Percentiles rank a stretch among this genome's conserved stretches.
Conservation (phyloP, 805 yeast species). For the Candida odintsovae region DNA sequence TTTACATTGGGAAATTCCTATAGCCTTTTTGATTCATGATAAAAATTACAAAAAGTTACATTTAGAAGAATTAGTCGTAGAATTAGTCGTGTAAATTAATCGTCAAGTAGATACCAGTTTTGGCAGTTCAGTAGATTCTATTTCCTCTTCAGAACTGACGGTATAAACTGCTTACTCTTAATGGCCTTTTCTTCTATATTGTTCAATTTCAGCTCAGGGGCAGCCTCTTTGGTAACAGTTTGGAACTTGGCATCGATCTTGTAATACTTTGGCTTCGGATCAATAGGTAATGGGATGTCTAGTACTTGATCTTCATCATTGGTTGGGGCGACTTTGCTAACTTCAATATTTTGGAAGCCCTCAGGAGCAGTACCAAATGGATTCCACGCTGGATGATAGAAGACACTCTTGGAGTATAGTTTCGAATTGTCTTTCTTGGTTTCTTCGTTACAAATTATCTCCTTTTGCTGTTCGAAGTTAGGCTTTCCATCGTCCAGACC, state of each 20-base stretch:
- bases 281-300: constrained; percentile 27
- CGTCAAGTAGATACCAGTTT: no score
- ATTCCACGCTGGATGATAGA: constrained; percentile 63
- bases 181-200: constrained; percentile 5
- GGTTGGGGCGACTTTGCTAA: neutral
- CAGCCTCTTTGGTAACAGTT: neutral
- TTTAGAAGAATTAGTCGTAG: neutral
- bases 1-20: neutral
- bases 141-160: constrained; percentile 4
- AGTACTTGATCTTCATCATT: constrained; percentile 14
- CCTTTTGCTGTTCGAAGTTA: neutral
- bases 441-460: neutral
- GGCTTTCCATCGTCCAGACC: neutral
- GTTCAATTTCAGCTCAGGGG: neutral
- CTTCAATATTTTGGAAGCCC: constrained; percentile 14
- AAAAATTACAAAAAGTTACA: neutral
- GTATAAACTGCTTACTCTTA: constrained; percentile 2
- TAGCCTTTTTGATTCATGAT: neutral
- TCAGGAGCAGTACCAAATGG: constrained; percentile 51
- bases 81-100: neutral
- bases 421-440: constrained; percentile 7
- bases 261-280: constrained; percentile 18
- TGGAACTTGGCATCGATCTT: constrained; percentile 5
- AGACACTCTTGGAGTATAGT: constrained; percentile 46
- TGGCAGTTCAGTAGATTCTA: neutral